phyloP scores from a whole-genome alignment of 352 stramenopile genomes.

The Pythium utonaiense region DNA sequence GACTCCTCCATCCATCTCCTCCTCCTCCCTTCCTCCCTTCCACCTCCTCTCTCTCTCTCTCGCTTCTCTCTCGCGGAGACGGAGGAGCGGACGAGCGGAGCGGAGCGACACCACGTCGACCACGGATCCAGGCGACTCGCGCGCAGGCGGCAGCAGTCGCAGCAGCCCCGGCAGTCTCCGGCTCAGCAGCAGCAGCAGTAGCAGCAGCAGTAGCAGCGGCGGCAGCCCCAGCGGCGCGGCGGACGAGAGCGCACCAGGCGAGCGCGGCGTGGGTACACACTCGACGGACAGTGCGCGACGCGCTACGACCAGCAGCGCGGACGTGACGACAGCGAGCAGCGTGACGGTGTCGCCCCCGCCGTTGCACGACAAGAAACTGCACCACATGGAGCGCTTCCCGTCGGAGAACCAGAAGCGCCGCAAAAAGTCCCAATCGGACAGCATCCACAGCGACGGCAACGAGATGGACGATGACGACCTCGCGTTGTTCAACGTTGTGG shows the following conservation, averaged over 20 bases:
- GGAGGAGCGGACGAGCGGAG: conserved; percentile 6
- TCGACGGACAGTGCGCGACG: background rate
- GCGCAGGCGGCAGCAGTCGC: background rate
- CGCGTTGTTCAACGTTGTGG: conserved; percentile 80
- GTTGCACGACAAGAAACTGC: conserved; percentile 31
- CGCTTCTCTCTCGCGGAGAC: background rate
- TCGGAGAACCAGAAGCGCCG: conserved; percentile 32
- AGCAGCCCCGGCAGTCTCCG: too few species aligned
- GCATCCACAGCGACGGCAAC: conserved; percentile 25
- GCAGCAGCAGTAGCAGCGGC: background rate
- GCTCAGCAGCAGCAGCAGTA: background rate
- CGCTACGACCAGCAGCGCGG: background rate
- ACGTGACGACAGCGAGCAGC: too few species aligned
- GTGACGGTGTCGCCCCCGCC: conserved; percentile 17
- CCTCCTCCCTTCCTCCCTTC: background rate
- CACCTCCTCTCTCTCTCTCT: conserved; percentile 11
- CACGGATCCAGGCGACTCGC: background rate
- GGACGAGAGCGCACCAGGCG: conserved; percentile 11
- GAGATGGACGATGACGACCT: conserved; percentile 83
- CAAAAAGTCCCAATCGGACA: conserved; percentile 29
- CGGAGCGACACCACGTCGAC: conserved; percentile 1
- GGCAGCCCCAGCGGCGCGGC: conserved; percentile 1
- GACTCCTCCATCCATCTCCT: background rate
- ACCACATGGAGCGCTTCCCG: conserved; percentile 28
- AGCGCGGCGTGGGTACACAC: background rate